Conservation (phyloP, 768 basidiomycete species). For the Mycena amicta region DNA sequence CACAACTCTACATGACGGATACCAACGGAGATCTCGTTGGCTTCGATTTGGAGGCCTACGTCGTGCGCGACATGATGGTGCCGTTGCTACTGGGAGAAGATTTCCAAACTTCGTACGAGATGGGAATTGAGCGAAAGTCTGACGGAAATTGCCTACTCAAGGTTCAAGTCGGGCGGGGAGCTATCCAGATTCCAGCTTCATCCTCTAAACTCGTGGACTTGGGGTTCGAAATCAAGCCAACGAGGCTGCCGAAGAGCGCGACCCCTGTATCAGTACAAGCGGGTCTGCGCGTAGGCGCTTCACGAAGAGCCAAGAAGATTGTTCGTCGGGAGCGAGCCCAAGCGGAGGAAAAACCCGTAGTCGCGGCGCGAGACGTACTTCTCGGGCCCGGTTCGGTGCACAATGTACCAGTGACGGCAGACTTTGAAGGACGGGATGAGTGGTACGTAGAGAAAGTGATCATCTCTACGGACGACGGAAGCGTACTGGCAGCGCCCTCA, state of each 20-base stretch:
- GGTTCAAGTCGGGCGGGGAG: background rate
- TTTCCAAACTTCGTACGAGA: constrained; percentile 26
- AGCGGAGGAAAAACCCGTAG: background rate
- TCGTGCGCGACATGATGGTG: constrained; percentile 27
- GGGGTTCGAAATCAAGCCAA: constrained; percentile 9
- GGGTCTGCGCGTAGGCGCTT: background rate
- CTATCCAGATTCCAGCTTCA: constrained; percentile 1
- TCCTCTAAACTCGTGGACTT: constrained; percentile 2
- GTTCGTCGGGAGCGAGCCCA: no score
- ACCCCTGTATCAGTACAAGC: background rate
- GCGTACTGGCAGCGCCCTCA: background rate
- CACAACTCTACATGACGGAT: constrained; percentile 4
- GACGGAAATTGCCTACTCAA: constrained; percentile 6
- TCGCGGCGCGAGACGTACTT: background rate
- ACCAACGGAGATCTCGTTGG: constrained; percentile 1
- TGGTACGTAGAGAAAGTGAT: background rate
- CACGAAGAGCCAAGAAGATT: background rate
- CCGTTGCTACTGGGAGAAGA: constrained; percentile 31
- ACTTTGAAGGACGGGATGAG: background rate
- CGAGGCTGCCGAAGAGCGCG: background rate
- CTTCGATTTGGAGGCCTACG: constrained; percentile 26
- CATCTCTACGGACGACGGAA: constrained; percentile 1
- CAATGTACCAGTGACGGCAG: background rate
- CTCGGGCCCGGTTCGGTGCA: background rate
- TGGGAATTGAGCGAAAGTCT: constrained; percentile 15